These are phyloP conservation scores for Chrysochromulina tobinii DNA, from an alignment of 78 protist species.

Conservation along the genomic window DNA sequence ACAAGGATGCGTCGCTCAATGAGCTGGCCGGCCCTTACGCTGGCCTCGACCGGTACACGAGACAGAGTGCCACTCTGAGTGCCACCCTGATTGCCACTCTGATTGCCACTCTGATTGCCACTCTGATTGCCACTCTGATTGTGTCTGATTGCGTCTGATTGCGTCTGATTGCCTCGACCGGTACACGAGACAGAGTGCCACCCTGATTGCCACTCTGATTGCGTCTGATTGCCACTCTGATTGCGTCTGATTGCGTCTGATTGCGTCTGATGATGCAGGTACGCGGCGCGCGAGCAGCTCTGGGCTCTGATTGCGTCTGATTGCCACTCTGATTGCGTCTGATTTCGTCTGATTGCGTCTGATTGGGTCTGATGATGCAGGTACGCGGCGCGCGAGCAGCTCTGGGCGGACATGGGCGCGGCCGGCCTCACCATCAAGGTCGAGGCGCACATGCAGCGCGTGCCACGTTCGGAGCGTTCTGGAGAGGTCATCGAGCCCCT, in stretches of 20 bases:
- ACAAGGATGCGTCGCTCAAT: conserved; percentile 46
- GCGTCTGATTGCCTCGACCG: too few relatives aligned
- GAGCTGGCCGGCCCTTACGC: background rate
- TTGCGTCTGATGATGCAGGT: background rate
- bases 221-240: too few relatives aligned
- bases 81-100: background rate
- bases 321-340: too few relatives aligned
- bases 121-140: too few relatives aligned
- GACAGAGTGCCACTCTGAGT: conserved; percentile 31
- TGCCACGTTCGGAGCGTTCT: conserved; percentile 41
- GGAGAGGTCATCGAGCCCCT: conserved; percentile 68
- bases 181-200: conserved; percentile 33
- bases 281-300: conserved; percentile 41
- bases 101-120: too few relatives aligned
- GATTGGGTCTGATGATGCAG: background rate
- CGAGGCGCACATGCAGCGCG: conserved; percentile 29
- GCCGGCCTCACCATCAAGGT: conserved; percentile 20
- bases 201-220: background rate
- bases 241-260: too few relatives aligned
- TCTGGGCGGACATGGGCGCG: conserved; percentile 43
- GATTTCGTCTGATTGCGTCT: too few relatives aligned
- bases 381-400: conserved; percentile 31
- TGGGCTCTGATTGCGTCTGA: background rate
- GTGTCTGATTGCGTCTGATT: too few relatives aligned
- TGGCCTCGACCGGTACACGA: conserved; percentile 5